Evolutionary conservation across 1,284 basidiomycete species (phyloP), one percentile per base, ranked within the genome.

Genomic region (Sporisorium exsertum): DNA sequence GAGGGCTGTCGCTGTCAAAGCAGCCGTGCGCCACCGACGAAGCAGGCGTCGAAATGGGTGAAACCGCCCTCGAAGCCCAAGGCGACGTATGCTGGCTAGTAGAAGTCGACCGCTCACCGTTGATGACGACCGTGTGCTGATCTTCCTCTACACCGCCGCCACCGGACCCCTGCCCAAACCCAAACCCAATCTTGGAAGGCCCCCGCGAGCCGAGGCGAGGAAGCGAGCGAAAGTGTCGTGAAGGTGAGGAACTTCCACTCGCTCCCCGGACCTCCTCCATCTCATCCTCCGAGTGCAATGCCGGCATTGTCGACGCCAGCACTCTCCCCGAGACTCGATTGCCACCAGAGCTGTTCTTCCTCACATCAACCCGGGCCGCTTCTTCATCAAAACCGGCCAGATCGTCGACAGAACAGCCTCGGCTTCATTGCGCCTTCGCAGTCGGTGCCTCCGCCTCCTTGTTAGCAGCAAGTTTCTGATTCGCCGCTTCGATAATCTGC

Each of bases 401-500:
- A 37, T 67, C 61, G 52, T 62, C 67, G 72, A 75, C 64, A 35
- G 64, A 69, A 75, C 60, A 69, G 72, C 59, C 66, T 65, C 67
- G 62, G 56, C 62, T 64, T 75, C 72, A 75, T 53, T 59, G 46
- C 37, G 55, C 53, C 53, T 64, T 59, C 33, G 27, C 24, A 20
- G 54, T 42, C 29, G 54, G 18, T 9, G 50, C 63, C 52, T 61
- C 16, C 15, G 50, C 63, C 52, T 61, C 63, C 60, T 66, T 72
- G 29, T 33, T 61, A 27, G 47, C 43, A 0, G 15, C 63, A 7
- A 76, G 42, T 54, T 70, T 78, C 46, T 68, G 26, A 53, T 77
- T 62, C n/a, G 82, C 82, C 27, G 80, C 83, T 15, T 78, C 63
- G 52, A 82, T 75, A 51, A 85, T 72, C 52, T 79, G 76, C 32